Conservation (phyloP, 2,329 filamentous ascomycete species). For the Botrytis pseudocinerea region DNA sequence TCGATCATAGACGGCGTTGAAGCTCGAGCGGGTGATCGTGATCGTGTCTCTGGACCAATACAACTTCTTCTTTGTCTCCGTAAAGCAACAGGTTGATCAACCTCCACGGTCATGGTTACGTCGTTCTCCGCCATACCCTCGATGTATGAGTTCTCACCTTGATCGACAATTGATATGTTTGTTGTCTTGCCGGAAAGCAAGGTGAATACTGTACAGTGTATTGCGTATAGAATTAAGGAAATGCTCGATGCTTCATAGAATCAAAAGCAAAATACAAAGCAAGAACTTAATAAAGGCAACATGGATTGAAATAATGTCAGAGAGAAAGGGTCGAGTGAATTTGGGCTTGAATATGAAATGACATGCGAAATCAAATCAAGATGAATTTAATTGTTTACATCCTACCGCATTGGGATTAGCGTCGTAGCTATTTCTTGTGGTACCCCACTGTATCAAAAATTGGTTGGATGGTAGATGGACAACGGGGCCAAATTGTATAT, state of each 20-base stretch:
- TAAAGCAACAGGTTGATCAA: slow-evolving; percentile 55
- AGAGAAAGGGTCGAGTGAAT: not conserved
- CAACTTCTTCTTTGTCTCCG: slow-evolving; percentile 54
- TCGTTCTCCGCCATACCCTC: slow-evolving; percentile 21
- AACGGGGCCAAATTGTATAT: slow-evolving; percentile 13
- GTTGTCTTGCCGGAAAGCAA: not conserved
- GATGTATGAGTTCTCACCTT: not conserved
- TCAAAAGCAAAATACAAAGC: not conserved
- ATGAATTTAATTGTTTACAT: slow-evolving; percentile 22
- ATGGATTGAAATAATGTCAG: not conserved
- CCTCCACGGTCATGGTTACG: slow-evolving; percentile 41
- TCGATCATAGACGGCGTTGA: slow-evolving; percentile 31
- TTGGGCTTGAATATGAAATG: not conserved
- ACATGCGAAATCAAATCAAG: slow-evolving; percentile 7
- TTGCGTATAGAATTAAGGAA: not conserved
- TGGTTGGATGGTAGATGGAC: slow-evolving; percentile 22
- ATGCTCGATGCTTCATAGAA: not conserved
- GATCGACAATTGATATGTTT: slow-evolving; percentile 5
- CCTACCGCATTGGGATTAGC: slow-evolving; percentile 4
- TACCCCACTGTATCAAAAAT: slow-evolving; percentile 16
- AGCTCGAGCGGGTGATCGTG: slow-evolving; percentile 27
- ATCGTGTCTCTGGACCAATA: slow-evolving; percentile 29
- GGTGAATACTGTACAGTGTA: not conserved
- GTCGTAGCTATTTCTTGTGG: not conserved
- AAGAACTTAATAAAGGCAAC: not conserved